Evolutionary conservation across 2,329 filamentous ascomycete genomes (phyloP), one percentile per base, ranked within the genome.

Genomic region (Paraphoma chrysanthemicola): DNA sequence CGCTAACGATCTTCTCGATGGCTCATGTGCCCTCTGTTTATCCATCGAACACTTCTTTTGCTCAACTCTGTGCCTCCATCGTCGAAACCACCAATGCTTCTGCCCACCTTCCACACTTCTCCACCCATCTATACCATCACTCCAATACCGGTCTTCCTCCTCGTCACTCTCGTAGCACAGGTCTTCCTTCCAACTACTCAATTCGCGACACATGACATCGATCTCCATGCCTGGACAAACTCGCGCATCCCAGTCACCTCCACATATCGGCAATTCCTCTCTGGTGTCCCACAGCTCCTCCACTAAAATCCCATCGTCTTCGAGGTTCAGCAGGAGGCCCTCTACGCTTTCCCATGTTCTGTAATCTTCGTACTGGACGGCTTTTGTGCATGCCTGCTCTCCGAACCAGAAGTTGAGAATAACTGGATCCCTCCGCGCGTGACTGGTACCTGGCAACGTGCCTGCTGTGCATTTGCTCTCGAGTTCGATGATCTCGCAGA

Each of bases 231-330:
- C 60, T 10, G 60, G 63, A 28, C 48, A 49, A 2, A 56, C 57
- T 6, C 63, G 48, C 9, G 65, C 61, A n/a, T 68, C 54, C 63
- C 65, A 68, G 33, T 66, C 65, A 4, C 97, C 69, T 90, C 97
- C 72, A 92, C 97, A 89, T 96, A 98, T 88, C 86, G 96, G 69
- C 92, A 96, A 76, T 85, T 91, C 66, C 79, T 97, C 71, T 85
- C 89, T 76, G 84, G 88, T 77, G 75, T 88, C 64, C 80, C 83
- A 68, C 85, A 87, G 72, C 79, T 94, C 74, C 86, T 95, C 79
- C 92, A 86, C 72, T 84, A 97, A 67, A 92, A 97, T 83, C 77
- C 97, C 68, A 92, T 97, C 82, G 87, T 96, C 67, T 92, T 96
- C 81, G 91, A 94, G 78, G 91, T 96, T 86, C 92, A 92, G 51